Evolutionary conservation across 257 asterid species (phyloP).

Genomic region (Oldenlandia corymbosa): DNA sequence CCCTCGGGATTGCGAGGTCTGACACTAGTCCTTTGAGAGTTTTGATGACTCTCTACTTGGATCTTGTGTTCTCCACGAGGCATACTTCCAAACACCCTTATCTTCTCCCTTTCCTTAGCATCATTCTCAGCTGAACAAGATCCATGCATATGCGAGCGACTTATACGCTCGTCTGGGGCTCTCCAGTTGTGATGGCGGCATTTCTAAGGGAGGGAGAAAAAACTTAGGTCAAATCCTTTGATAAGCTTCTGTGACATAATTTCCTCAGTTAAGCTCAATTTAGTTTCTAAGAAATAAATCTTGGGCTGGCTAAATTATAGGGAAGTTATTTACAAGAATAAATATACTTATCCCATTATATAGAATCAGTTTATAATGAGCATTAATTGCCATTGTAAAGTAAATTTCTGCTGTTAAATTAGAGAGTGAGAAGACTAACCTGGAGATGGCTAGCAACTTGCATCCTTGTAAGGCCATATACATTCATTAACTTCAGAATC

Average conservation of each 20-base stretch:
- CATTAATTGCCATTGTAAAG: too few relatives aligned
- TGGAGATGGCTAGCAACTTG: slow-evolving; percentile 36
- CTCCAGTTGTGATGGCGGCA: slow-evolving; percentile 28
- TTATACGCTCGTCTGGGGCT: not conserved
- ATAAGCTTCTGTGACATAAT: not conserved
- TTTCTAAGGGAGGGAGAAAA: slow-evolving; percentile 15
- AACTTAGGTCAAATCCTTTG: not conserved
- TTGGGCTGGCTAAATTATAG: too few relatives aligned
- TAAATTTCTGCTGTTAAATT: too few relatives aligned
- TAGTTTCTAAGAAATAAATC: too few relatives aligned
- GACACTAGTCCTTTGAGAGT: too few relatives aligned
- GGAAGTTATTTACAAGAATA: too few relatives aligned
- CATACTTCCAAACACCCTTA: slow-evolving; percentile 16
- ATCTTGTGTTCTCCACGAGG: not conserved
- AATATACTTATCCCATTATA: too few relatives aligned
- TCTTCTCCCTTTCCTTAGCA: not conserved
- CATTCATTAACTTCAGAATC: slow-evolving; percentile 23
- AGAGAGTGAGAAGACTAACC: slow-evolving; percentile 9
- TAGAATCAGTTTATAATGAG: too few relatives aligned
- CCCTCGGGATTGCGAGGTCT: too few relatives aligned
- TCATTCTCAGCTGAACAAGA: not conserved
- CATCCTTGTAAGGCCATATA: slow-evolving; percentile 30
- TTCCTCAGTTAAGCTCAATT: too few relatives aligned
- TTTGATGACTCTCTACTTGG: not conserved
- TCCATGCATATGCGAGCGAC: not conserved